Conservation (phyloP, 1,284 basidiomycete species). For the Pterulicium gracile region DNA sequence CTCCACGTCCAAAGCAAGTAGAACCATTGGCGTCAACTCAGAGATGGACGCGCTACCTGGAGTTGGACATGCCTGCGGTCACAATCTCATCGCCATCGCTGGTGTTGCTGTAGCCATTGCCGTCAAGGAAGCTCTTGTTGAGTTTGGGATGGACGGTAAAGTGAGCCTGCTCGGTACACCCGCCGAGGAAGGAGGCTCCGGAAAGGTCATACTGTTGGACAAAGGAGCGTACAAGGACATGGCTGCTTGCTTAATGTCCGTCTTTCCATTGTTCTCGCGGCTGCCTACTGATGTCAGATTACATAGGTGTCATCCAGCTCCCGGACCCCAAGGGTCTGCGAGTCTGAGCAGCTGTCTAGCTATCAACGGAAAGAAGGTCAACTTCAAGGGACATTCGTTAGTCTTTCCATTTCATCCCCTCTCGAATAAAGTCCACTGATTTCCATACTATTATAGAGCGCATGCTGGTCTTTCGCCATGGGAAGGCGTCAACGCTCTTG, state of each 20-base stretch:
- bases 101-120: slow-evolving; percentile 63
- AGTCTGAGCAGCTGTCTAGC: slow-evolving; percentile 44
- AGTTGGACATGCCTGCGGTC: slow-evolving; percentile 68
- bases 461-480: slow-evolving; percentile 63
- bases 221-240: slow-evolving; percentile 55
- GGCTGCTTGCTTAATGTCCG: slow-evolving; percentile 57
- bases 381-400: slow-evolving; percentile 50
- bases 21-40: slow-evolving; percentile 61
- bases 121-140: slow-evolving; percentile 44
- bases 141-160: slow-evolving; percentile 48
- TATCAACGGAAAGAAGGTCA: slow-evolving; percentile 33
- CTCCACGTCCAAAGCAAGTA: slow-evolving; percentile 27
- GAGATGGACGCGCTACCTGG: slow-evolving; percentile 61
- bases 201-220: slow-evolving; percentile 55
- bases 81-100: slow-evolving; percentile 67
- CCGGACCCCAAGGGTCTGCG: slow-evolving; percentile 43
- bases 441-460: no score
- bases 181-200: slow-evolving; percentile 68
- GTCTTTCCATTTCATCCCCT: slow-evolving; percentile 10
- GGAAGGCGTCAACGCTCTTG: slow-evolving; percentile 69
- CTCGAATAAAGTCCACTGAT: slow-evolving; percentile 1
- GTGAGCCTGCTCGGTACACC: slow-evolving; percentile 72
- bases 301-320: slow-evolving; percentile 52
- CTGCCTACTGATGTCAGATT: background rate
- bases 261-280: slow-evolving; percentile 10